These are phyloP conservation scores for Dendrostoma leiphaemia DNA, from an alignment of 2,329 filamentous ascomycete species.

Conservation along the genomic window DNA sequence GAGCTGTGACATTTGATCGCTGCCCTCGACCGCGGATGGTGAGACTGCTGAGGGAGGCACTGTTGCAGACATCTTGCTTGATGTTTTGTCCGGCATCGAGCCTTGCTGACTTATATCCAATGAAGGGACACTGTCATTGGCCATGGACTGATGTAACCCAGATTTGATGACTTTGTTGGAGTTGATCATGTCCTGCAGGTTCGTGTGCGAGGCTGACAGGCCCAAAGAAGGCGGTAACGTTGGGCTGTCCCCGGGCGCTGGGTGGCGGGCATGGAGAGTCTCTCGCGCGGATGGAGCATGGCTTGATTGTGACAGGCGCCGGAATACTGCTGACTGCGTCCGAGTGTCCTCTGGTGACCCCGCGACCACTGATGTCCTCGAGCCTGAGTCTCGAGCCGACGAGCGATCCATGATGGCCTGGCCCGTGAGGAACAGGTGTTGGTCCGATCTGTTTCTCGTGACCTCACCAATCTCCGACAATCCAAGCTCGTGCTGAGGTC, in stretches of 20 bases:
- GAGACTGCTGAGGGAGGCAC: conserved; percentile 24
- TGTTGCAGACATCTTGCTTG: conserved; percentile 27
- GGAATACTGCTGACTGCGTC: conserved; percentile 43
- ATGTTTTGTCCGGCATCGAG: conserved; percentile 38
- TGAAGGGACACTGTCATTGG: conserved; percentile 58
- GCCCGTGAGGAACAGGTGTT: conserved; percentile 38
- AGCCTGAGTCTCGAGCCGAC: conserved; percentile 31
- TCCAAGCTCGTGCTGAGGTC: conserved; percentile 15
- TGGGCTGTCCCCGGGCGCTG: conserved; percentile 56
- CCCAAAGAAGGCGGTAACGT: conserved; percentile 52
- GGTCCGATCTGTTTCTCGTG: conserved; percentile 30
- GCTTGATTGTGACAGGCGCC: conserved; percentile 50
- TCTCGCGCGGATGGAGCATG: conserved; percentile 46
- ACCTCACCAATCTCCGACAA: conserved; percentile 11
- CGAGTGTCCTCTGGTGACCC: conserved; percentile 9
- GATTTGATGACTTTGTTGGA: conserved; percentile 59
- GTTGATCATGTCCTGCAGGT: conserved; percentile 59
- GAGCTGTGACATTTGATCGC: conserved; percentile 51
- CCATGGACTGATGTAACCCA: conserved; percentile 51
- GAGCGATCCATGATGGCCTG: conserved; percentile 23
- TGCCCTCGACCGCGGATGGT: conserved; percentile 29
- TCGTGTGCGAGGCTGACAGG: conserved; percentile 49
- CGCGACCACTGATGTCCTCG: conserved; percentile 38
- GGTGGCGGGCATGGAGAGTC: conserved; percentile 40
- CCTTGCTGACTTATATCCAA: conserved; percentile 51